Base-by-base conservation (phyloP, 2,329 filamentous ascomycete species). In the Aureobasidium lini region DNA sequence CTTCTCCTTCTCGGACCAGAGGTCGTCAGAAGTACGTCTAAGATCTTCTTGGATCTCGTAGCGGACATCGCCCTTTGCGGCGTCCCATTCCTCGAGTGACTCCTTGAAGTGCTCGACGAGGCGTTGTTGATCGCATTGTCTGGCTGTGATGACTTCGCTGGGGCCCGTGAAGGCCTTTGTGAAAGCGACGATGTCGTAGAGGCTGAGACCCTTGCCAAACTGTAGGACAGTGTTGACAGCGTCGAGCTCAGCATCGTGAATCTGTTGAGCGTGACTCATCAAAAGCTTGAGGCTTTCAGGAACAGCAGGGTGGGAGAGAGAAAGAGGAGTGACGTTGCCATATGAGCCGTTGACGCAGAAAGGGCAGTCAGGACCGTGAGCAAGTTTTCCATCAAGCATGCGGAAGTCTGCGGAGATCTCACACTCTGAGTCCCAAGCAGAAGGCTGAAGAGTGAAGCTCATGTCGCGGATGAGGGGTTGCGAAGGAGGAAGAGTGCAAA, bases 381-480 rank as follows among this genome's bases (percentile, higher is more conserved):
- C 39, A 23, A 57, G 43, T 28, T 48, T 57, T 32, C 54, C 54
- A 48, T 57, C 54, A 34, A 47, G 15, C 34, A 57, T 47, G 42
- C 54, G 54, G 43, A 57, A 57, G 36, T 57, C 54, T 39, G 54
- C 36, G 23, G 54, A 57, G n/a, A 57, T 28, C 15, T 47, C 43
- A 5, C 16, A 57, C 8, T 57, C 54, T 2, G 42, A 31, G 15
- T 57, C 54, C 54, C 54, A 57, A 6, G 54, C 39, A 10, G 54
- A 57, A 28, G 54, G 54, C 18, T 57, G 54, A 13, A 57, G 54
- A 57, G 54, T 48, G 34, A 57, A 57, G 54, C 54, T 57, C 32
- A 57, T 47, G 32, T 57, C 54, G 43, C 54, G 54, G 23, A 57
- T 57, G 43, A 57, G 54, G n/a, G 54, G 34, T 32, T 57, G 54